Conservation (phyloP, 352 stramenopile species). For the Pythium periplocum region DNA sequence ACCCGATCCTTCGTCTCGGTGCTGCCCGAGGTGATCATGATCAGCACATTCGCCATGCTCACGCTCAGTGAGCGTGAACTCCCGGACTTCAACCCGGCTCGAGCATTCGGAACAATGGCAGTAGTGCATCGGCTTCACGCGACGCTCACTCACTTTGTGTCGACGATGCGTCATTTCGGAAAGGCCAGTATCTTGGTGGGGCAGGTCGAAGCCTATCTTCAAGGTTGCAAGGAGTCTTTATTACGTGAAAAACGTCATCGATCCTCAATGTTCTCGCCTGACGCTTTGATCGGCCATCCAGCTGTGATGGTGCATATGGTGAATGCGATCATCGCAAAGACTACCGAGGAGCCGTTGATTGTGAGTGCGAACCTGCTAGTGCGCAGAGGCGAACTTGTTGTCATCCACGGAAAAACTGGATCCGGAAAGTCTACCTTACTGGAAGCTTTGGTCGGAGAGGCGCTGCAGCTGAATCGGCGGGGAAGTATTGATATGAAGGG, state of each 20-base stretch:
- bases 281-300: conserved; percentile 4
- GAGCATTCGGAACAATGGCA: conserved; percentile 14
- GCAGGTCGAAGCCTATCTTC: conserved; percentile 7
- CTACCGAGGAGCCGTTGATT: conserved; percentile 11
- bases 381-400: conserved; percentile 21
- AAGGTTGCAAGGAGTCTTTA: neutral
- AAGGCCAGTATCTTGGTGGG: conserved; percentile 9
- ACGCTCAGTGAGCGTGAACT: conserved; percentile 9
- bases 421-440: conserved; percentile 28
- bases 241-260: conserved; percentile 7
- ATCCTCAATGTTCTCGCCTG: conserved; percentile 4
- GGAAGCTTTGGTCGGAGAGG: conserved; percentile 18
- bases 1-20: conserved; percentile 10
- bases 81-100: conserved; percentile 16
- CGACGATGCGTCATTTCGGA: conserved; percentile 9
- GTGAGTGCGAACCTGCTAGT: conserved; percentile 12
- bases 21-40: conserved; percentile 18
- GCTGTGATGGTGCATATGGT: conserved; percentile 13
- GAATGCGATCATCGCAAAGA: conserved; percentile 13
- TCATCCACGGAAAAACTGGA: conserved; percentile 23
- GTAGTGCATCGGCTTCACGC: conserved; percentile 16
- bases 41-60: conserved; percentile 18
- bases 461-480: conserved; percentile 12
- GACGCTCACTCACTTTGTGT: conserved; percentile 14
- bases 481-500: conserved; percentile 23